Evolutionary conservation across 176 grass and related monocot species (phyloP), one percentile per base, ranked within the genome.

Genomic region (Zoysia japonica): DNA sequence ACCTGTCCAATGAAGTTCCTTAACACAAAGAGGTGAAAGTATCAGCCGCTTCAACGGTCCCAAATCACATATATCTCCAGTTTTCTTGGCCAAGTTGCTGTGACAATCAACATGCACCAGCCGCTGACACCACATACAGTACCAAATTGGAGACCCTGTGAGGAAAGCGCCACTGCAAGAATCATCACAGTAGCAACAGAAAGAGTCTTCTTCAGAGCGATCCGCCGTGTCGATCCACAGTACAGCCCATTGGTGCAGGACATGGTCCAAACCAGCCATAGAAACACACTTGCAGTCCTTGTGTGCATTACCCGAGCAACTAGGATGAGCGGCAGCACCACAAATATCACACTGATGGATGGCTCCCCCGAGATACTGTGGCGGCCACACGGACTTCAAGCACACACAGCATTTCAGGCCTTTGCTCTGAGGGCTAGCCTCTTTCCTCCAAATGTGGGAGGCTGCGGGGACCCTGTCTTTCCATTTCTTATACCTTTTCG

Each of bases 231-330:
- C 93, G 8, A 89, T 84, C 93, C 93, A 97, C 52, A 87, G 90
- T 39, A 97, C 83, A 59, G 86, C 86, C 93, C 93, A 97, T 44
- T 97, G 93, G 70, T 97, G 93, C 38, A 89, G 76, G 11, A 97
- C 90, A 85, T 86, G 84, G 35, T 93, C 80, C 60, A 82, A 76
- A 15, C 90, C 90, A 57, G 67, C 78, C 93, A 97, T 93, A 8
- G 93, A 97, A 4, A 91, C 88, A 38, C 88, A 93, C 75, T 97
- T 97, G 83, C 93, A 97, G 55, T 97, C 93, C 70, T 97, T 91
- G 83, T 87, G 88, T 0, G 93, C 81, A 19, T 97, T 93, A 11
- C 85, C 83, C 12, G 90, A 97, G 85, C 93, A 97, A 48, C 87
- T 77, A 14, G 84, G 51, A 64, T 97, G 93, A 9, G 93, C 90